These are phyloP conservation scores for Penicillium psychrosexuale DNA, from an alignment of 2,329 filamentous ascomycete species.

Conservation along the genomic window DNA sequence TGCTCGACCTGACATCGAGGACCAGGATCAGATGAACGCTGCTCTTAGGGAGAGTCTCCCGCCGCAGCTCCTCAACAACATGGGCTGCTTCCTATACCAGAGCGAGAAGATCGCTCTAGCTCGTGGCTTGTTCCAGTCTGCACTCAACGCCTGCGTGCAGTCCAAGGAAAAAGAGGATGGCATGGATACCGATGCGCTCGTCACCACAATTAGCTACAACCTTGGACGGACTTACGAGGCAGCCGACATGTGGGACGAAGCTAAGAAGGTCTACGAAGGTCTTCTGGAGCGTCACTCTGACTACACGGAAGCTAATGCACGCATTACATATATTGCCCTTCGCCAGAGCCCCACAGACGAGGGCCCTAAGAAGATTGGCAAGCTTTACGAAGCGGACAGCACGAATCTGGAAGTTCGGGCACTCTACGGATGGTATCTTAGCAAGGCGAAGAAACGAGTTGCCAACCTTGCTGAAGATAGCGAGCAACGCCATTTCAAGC, in stretches of 20 bases:
- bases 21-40: slow-evolving; percentile 55
- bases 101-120: slow-evolving; percentile 76
- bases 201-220: slow-evolving; percentile 97
- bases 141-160: slow-evolving; percentile 79
- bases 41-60: slow-evolving; percentile 74
- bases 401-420: slow-evolving; percentile 87
- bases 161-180: slow-evolving; percentile 71
- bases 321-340: slow-evolving; percentile 85
- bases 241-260: slow-evolving; percentile 74
- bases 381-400: slow-evolving; percentile 79
- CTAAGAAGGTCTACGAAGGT: slow-evolving; percentile 82
- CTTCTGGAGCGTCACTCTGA: slow-evolving; percentile 80
- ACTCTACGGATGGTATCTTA: slow-evolving; percentile 92
- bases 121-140: slow-evolving; percentile 87
- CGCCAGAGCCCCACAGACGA: slow-evolving; percentile 77
- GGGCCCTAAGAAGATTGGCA: slow-evolving; percentile 78
- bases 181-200: slow-evolving; percentile 82
- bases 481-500: slow-evolving; percentile 93
- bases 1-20: slow-evolving; percentile 60
- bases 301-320: slow-evolving; percentile 86
- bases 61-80: slow-evolving; percentile 93
- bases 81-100: slow-evolving; percentile 93
- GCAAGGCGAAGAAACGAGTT: slow-evolving; percentile 79
- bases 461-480: slow-evolving; percentile 81
- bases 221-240: slow-evolving; percentile 90